Evolutionary conservation across 2,329 filamentous ascomycete genomes (phyloP), one percentile per base, ranked within the genome.

Genomic region (Metarhizium anisopliae): DNA sequence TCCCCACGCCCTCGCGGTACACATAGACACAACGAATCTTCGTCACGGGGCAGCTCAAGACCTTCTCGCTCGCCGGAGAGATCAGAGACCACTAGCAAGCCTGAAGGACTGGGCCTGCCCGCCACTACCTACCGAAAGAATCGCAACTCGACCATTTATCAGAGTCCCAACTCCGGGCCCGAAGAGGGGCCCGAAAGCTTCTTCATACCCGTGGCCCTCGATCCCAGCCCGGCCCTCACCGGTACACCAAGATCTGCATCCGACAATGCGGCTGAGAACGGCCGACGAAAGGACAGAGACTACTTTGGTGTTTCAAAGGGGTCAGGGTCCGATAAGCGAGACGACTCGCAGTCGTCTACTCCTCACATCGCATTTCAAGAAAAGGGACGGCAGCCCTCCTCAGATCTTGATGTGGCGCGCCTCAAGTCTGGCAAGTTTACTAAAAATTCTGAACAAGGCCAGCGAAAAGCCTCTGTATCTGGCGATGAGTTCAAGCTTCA

Each of bases 361-460:
- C 90, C 91, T n/a, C 91, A 96, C 65, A 95, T 95, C 63, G 88
- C 90, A 25, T 95, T 91, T 67, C 90, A 95, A 68, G 90, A 95
- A 64, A 94, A 92, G 70, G 83, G 83, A 2, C 82, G 88, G 2
- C 67, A 71, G 50, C 36, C 64, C 18, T 85, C 84, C 1, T 82
- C 84, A 2, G 82, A 86, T 11, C 72, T 83, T 29, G 76, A 82
- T 35, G 80, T 79, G 42, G 74, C 77, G 1, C 75, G 80, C 50
- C 72, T 76, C 29, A 84, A 77, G 64, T 70, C 67, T 59, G 78
- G 71, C 63, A 80, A 73, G 68, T 71, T 72, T 47, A 81, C 72
- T 54, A 81, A 77, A 63, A 73, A 61, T 3, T 40, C 51, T 14
- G 63, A 64, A 6, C 58, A 56, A 64, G 62, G 70, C 40, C 58